Evolutionary conservation across 2,329 filamentous ascomycete genomes (phyloP).

Genomic region (Hymenoscyphus occultus): DNA sequence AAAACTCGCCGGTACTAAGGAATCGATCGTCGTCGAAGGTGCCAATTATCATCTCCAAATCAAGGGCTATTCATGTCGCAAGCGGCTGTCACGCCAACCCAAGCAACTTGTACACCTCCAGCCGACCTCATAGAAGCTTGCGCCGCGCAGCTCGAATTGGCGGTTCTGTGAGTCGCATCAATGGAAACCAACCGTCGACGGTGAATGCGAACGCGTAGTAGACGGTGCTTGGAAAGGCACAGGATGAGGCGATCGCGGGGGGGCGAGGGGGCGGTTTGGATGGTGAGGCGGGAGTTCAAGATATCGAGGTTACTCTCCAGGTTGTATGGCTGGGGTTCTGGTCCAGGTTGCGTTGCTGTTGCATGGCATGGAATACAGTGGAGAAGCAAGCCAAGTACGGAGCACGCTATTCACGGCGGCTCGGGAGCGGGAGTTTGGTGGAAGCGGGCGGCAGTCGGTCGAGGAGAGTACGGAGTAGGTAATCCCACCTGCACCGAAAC

Average conservation of each 20-base stretch:
- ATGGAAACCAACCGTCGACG: background rate
- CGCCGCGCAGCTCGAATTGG: constrained; percentile 16
- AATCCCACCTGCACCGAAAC: too few species aligned
- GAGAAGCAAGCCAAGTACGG: too few species aligned
- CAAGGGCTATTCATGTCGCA: constrained; percentile 33
- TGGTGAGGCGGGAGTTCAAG: background rate
- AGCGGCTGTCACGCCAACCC: constrained; percentile 17
- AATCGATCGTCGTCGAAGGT: constrained; percentile 1
- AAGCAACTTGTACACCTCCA: constrained; percentile 12
- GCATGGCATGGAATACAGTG: too few species aligned
- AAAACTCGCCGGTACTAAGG: background rate
- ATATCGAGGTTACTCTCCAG: background rate
- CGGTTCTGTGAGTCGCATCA: constrained; percentile 5
- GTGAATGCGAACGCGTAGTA: background rate
- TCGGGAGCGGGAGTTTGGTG: too few species aligned
- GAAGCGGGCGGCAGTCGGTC: too few species aligned
- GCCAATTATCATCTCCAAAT: constrained; percentile 21
- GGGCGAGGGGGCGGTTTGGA: background rate
- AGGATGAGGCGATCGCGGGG: background rate
- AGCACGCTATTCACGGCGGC: too few species aligned
- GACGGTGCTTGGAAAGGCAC: background rate
- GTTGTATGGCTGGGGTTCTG: too few species aligned
- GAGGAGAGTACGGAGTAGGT: too few species aligned
- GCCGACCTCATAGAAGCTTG: constrained; percentile 23
- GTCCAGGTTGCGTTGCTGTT: too few species aligned